Percentiles rank a stretch among this genome's conserved stretches.
These are phyloP conservation scores for Poteriospumella lacustris DNA, from an alignment of 108 stramenopile species.

Conservation along the genomic window DNA sequence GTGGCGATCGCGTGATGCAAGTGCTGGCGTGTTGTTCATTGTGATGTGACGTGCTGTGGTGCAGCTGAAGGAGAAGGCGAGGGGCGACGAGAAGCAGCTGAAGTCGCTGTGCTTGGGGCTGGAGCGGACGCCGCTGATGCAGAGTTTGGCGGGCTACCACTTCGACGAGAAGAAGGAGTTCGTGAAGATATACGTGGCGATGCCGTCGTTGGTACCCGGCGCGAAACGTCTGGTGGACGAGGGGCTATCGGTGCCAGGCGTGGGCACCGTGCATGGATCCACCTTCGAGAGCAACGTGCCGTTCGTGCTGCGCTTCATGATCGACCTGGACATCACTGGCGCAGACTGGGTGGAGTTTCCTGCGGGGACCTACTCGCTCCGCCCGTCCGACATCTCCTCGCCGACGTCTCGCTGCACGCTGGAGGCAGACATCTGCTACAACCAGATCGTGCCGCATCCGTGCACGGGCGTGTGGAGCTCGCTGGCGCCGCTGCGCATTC, in stretches of 20 bases:
- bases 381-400: constrained; percentile 45
- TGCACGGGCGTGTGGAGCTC: constrained; percentile 90
- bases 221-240: constrained; percentile 82
- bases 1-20: not conserved
- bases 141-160: constrained; percentile 80
- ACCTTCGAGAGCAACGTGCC: constrained; percentile 97
- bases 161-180: constrained; percentile 63
- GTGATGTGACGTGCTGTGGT: not conserved
- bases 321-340: constrained; percentile 84
- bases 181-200: constrained; percentile 74
- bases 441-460: constrained; percentile 74
- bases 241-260: constrained; percentile 74
- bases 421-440: constrained; percentile 87
- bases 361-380: constrained; percentile 68
- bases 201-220: constrained; percentile 84
- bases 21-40: not conserved
- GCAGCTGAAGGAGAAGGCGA: not conserved
- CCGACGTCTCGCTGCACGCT: constrained; percentile 78
- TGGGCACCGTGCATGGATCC: constrained; percentile 39
- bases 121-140: constrained; percentile 53
- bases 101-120: constrained; percentile 59
- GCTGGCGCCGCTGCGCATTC: constrained; percentile 88
- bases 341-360: constrained; percentile 90
- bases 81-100: constrained; percentile 17
- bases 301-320: constrained; percentile 96